phyloP scores from a whole-genome alignment of 768 basidiomycete species.

The Clitopilus hobsonii region DNA sequence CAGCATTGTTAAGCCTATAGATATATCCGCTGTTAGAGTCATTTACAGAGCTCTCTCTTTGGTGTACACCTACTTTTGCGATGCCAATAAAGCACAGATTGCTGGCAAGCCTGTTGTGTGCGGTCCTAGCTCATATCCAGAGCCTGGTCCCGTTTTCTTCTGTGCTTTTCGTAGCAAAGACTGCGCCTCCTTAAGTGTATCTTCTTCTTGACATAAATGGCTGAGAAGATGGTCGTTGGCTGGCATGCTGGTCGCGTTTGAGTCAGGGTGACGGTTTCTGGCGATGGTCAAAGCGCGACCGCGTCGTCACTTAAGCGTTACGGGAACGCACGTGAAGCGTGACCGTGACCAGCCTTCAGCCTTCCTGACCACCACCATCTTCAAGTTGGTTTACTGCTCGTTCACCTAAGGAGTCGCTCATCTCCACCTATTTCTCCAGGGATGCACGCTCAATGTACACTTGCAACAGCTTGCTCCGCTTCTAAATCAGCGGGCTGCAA shows the following conservation, averaged over 20 bases:
- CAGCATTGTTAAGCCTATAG: slow-evolving; percentile 27
- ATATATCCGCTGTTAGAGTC: background rate
- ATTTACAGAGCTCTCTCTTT: too few relatives aligned
- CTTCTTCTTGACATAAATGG: slow-evolving; percentile 22
- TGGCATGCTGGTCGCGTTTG: slow-evolving; percentile 11
- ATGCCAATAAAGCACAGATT: slow-evolving; percentile 47
- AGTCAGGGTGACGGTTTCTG: background rate
- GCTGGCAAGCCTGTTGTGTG: slow-evolving; percentile 38
- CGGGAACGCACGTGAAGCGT: background rate
- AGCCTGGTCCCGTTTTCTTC: slow-evolving; percentile 42
- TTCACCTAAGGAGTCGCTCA: too few relatives aligned
- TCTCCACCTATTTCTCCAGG: background rate
- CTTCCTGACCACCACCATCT: background rate
- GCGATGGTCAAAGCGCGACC: background rate
- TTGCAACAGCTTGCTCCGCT: background rate
- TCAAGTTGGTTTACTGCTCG: too few relatives aligned
- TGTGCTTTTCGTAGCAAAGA: slow-evolving; percentile 30
- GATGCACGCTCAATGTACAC: too few relatives aligned
- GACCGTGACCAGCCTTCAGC: background rate
- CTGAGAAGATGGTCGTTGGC: slow-evolving; percentile 25
- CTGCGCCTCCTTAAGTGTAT: slow-evolving; percentile 29
- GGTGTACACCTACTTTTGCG: slow-evolving; percentile 35
- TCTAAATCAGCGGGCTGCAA: background rate
- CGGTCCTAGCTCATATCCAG: slow-evolving; percentile 39
- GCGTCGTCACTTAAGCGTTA: background rate